Evolutionary conservation across 108 stramenopile species (phyloP), one percentile per base, ranked within the genome.

Genomic region (Skeletonema menzelii): DNA sequence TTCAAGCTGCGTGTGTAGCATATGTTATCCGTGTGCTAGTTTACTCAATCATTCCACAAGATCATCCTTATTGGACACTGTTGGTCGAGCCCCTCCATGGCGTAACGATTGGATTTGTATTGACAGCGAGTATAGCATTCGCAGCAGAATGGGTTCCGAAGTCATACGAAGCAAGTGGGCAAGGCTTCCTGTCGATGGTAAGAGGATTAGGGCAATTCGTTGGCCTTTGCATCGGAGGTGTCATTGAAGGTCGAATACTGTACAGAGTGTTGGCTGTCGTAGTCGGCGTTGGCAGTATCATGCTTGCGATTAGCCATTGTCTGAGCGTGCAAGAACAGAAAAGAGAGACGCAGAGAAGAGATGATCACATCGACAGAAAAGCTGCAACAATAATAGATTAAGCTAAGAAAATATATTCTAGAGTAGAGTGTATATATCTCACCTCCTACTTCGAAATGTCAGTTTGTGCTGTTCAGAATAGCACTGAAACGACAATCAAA

Each of bases 71-170:
- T 69, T 73, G 72, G 55, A 74, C 87, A 20, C 70, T 90, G 4
- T 8, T 86, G 6, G 60, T 90, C 13, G 89, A 90, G 58, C 85
- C 86, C 1, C 56, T 90, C 8, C 89, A 90, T 59, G 89, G 89
- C 0, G 63, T 90, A 13, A 90, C 89, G 46, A 86, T 81, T 60
- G 89, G 76, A 5, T 86, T 81, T 62, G 64, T 75, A 8, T 27
- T 66, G 53, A 80, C 85, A 8, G 66, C 74, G 2, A 55, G 75
- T 60, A 80, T 87, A 8, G 87, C 85, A 12, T 85, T 83, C 70
- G 83, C 69, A 6, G 73, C 81, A 44, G 49, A 67, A 11, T 70
- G 77, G 70, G 70, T 75, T 63, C 83, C 83, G 14, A 66, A 31
- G 40, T 20, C 22, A 0, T 84, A 80, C 53, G 83, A 84, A 42